phyloP scores from a whole-genome alignment of 352 stramenopile species.

The Phytophthora foliorum region DNA sequence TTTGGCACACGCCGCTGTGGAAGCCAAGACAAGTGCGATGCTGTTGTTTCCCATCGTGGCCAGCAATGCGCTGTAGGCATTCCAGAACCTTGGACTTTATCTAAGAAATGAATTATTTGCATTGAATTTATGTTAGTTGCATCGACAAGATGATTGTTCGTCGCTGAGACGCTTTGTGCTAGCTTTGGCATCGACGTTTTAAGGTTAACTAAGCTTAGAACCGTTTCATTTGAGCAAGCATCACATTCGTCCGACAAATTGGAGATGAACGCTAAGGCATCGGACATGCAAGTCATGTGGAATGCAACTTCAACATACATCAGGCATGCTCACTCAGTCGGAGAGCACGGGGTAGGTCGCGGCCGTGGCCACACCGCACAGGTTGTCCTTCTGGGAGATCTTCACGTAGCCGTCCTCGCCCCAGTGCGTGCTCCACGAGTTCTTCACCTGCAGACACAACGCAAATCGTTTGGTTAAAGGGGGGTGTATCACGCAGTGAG shows the following conservation, averaged over 20 bases:
- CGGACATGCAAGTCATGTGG: neutral
- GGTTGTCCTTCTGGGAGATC: slow-evolving; percentile 94
- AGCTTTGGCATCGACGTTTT: no score
- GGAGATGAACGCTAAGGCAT: slow-evolving; percentile 14
- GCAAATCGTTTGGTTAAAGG: neutral
- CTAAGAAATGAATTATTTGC: slow-evolving; percentile 29
- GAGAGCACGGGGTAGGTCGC: slow-evolving; percentile 86
- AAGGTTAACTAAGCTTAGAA: no score
- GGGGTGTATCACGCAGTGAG: neutral
- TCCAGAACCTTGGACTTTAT: slow-evolving; percentile 17
- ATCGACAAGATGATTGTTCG: neutral
- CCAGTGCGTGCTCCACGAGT: slow-evolving; percentile 96
- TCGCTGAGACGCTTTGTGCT: no score
- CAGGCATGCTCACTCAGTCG: slow-evolving; percentile 29
- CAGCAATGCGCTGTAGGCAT: neutral
- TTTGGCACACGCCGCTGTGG: no score
- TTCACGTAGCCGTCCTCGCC: slow-evolving; percentile 94
- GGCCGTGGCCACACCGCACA: slow-evolving; percentile 95
- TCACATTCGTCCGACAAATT: slow-evolving; percentile 4
- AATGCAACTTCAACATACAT: slow-evolving; percentile 22
- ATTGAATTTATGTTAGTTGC: neutral
- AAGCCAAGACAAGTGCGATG: neutral
- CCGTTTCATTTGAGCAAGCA: neutral
- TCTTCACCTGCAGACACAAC: slow-evolving; percentile 82
- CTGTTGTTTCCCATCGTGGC: neutral